Evolutionary conservation across 345 rosid genomes (phyloP).

Genomic region (Laguncularia racemosa): DNA sequence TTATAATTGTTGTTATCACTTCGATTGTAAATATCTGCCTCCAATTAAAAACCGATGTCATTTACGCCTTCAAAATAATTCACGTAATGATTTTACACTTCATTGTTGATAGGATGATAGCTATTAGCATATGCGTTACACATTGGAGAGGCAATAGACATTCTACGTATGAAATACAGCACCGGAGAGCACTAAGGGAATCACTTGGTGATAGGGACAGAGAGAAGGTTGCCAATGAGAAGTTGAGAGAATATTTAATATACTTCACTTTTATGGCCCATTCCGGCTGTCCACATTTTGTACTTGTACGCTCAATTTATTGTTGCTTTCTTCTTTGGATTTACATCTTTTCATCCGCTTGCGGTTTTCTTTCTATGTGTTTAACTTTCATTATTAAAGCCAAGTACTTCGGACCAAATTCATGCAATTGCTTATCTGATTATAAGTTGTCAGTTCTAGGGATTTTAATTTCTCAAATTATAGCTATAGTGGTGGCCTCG

Average conservation of each 20-base stretch:
- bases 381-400: constrained; percentile 28
- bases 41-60: too few species aligned
- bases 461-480: too few species aligned
- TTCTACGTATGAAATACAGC: constrained; percentile 29
- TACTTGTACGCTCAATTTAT: constrained; percentile 47
- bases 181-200: constrained; percentile 41
- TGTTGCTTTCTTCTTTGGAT: constrained; percentile 33
- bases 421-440: constrained; percentile 60
- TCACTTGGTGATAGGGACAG: constrained; percentile 22
- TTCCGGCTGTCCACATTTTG: constrained; percentile 68
- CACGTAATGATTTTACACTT: too few species aligned
- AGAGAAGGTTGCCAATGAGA: constrained; percentile 10
- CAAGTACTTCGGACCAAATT: constrained; percentile 38
- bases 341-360: constrained; percentile 16
- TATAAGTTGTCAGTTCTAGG: constrained; percentile 65
- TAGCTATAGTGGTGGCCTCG: too few species aligned
- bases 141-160: too few species aligned
- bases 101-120: constrained; percentile 36
- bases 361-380: too few species aligned
- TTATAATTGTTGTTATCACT: too few species aligned
- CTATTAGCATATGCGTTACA: background rate
- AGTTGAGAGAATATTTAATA: constrained; percentile 35
- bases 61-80: too few species aligned
- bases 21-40: too few species aligned
- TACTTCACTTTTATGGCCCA: constrained; percentile 80